Conservation (phyloP, 2,329 filamentous ascomycete species). For the Penicillium griseofulvum region DNA sequence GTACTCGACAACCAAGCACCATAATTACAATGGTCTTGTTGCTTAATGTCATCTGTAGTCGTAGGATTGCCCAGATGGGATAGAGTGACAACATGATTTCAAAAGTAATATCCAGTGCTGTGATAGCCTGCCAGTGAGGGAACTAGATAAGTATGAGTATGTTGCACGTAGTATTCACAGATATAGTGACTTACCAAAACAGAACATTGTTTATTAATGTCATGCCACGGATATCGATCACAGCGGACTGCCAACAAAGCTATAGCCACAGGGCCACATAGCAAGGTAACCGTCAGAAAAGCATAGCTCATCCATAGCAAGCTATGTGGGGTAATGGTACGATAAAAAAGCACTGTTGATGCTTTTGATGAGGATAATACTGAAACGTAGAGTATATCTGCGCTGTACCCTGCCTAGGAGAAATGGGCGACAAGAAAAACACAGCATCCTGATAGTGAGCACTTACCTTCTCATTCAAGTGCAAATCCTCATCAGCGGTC, state of each 20-base stretch:
- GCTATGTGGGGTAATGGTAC: constrained; percentile 16
- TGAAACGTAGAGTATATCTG: constrained; percentile 44
- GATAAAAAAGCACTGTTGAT: constrained; percentile 38
- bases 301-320: constrained; percentile 11
- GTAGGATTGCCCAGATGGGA: constrained; percentile 38
- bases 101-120: constrained; percentile 41
- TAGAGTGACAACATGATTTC: constrained; percentile 41
- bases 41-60: constrained; percentile 37
- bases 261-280: constrained; percentile 37
- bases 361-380: constrained; percentile 45
- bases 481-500: constrained; percentile 18
- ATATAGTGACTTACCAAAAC: constrained; percentile 29
- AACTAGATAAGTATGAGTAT: constrained; percentile 23
- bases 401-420: constrained; percentile 35
- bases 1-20: constrained; percentile 44
- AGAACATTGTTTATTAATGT: constrained; percentile 29
- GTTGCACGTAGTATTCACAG: not conserved
- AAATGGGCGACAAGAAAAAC: not conserved
- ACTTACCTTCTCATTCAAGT: constrained; percentile 37
- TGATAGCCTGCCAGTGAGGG: constrained; percentile 40
- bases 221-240: constrained; percentile 33
- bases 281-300: constrained; percentile 29
- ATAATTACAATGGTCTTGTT: constrained; percentile 42
- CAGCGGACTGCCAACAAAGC: constrained; percentile 42
- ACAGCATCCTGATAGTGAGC: not conserved